Base-by-base conservation (phyloP, 2,329 filamentous ascomycete species). In the Epicoccum nigrum region DNA sequence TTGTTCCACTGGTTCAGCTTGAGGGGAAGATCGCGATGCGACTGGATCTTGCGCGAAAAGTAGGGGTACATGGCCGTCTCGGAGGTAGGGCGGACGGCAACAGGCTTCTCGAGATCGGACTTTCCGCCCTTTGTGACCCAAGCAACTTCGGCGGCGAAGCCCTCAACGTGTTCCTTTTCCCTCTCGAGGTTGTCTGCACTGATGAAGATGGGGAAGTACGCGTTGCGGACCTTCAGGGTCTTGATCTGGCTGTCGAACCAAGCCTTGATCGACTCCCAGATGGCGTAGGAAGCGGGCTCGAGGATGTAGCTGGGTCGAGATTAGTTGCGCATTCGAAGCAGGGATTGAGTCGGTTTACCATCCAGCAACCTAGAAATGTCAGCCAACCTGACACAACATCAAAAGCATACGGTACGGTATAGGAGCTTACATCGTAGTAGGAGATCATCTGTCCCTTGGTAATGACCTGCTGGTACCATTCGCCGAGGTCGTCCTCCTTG, bases 1-100 rank as follows among this genome's bases (percentile, higher is more conserved):
- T 88, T 96, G 82, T 97, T 97, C 94, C 94, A 99, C 76, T 99
- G 94, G 79, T 97, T 97, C 62, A 97, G 82, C 69, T 91, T 88
- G 62, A 97, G 82, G 56, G 94, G 95, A 52, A 99, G 86, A 70
- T 99, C 94, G 68, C 95, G 86, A 77, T 99, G 92, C 72, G 88
- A 93, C 74, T 93, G 88, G 75, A 99, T 97, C 90, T 94, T 96
- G 77, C 96, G 94, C 62, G 90, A 84, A 75, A 95, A 97, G 82
- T 96, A 95, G 56, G 89, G 89, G 79, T 96, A 96, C 90, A 96
- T 96, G 77, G 94, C 90, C 42, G 86, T 88, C 73, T 88, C 86
- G 19, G 82, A 85, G 31, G 86, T 88, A 45, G 86, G 86, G 64
- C 86, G 86, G 58, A 88, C 86, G 33, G 86, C 86, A 55, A 88